These are phyloP conservation scores for Viridothelium virens DNA, from an alignment of 495 filamentous ascomycete genomes.

Conservation along the genomic window DNA sequence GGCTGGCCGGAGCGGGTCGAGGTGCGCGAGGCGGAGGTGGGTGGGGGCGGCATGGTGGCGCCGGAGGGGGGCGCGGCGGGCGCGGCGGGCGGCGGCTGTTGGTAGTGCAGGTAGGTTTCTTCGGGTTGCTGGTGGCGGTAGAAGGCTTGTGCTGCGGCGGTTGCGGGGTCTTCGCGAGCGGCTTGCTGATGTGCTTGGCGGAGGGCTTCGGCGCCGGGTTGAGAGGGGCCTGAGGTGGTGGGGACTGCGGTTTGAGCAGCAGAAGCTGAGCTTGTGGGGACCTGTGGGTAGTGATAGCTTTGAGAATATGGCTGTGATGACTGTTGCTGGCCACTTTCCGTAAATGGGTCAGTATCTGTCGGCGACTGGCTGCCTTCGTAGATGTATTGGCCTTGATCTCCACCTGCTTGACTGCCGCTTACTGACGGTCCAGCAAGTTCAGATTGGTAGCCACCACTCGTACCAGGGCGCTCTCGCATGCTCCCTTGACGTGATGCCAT, in stretches of 20 bases:
- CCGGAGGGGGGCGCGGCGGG: neutral
- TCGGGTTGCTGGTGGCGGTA: constrained; percentile 26
- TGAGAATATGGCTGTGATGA: constrained; percentile 22
- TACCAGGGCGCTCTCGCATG: constrained; percentile 29
- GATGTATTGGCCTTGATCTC: constrained; percentile 35
- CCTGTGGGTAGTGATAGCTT: constrained; percentile 16
- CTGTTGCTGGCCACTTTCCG: constrained; percentile 37
- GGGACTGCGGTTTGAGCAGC: constrained; percentile 14
- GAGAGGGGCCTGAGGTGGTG: constrained; percentile 10
- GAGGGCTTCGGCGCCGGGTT: constrained; percentile 15
- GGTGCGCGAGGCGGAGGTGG: constrained; percentile 33
- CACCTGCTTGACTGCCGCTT: constrained; percentile 10
- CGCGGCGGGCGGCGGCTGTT: constrained; percentile 21
- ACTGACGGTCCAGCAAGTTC: constrained; percentile 2
- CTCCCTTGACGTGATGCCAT: constrained; percentile 58
- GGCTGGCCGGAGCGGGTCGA: neutral
- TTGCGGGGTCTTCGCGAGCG: constrained; percentile 9
- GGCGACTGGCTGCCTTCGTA: constrained; percentile 38
- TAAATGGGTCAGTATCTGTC: constrained; percentile 55
- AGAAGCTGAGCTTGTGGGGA: constrained; percentile 14
- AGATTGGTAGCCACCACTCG: constrained; percentile 30
- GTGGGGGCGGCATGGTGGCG: constrained; percentile 18
- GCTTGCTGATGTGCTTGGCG: constrained; percentile 15
- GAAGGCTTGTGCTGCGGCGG: constrained; percentile 20
- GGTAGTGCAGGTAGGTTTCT: constrained; percentile 27